Percentiles rank a stretch among this genome's conserved stretches.
These are phyloP conservation scores for Neurospora sp. DNA, from an alignment of 495 filamentous ascomycete species.

Conservation along the genomic window DNA sequence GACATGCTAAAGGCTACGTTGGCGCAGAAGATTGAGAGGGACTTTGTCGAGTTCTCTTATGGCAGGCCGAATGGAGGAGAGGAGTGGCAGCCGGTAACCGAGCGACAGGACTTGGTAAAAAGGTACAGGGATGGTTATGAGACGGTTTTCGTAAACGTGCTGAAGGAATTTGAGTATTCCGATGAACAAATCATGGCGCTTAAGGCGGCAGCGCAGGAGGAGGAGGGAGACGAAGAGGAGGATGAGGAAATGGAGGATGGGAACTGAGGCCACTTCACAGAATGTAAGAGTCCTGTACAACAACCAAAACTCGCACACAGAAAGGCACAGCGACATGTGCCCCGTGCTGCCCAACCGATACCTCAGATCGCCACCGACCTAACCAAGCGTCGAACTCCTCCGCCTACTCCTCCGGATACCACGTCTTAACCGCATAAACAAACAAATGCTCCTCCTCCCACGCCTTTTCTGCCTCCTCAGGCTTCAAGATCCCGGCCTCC, in stretches of 20 bases:
- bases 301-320: neutral
- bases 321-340: neutral
- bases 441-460: conserved; percentile 18
- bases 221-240: conserved; percentile 12
- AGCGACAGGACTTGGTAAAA: neutral
- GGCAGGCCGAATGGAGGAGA: neutral
- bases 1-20: conserved; percentile 14
- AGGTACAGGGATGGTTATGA: neutral
- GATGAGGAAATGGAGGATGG: conserved; percentile 15
- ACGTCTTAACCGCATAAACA: conserved; percentile 12
- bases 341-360: neutral
- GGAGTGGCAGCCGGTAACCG: neutral
- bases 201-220: conserved; percentile 20
- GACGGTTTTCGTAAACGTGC: neutral
- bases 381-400: neutral
- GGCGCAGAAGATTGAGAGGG: conserved; percentile 18
- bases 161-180: neutral
- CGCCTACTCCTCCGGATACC: neutral
- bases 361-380: neutral
- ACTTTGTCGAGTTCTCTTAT: conserved; percentile 4
- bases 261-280: conserved; percentile 9
- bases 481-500: conserved; percentile 11
- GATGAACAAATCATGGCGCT: conserved; percentile 8
- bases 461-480: conserved; percentile 1
- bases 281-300: neutral